These are phyloP conservation scores for Phyllosticta ampelicida DNA, from an alignment of 2,329 filamentous ascomycete genomes.

Conservation along the genomic window DNA sequence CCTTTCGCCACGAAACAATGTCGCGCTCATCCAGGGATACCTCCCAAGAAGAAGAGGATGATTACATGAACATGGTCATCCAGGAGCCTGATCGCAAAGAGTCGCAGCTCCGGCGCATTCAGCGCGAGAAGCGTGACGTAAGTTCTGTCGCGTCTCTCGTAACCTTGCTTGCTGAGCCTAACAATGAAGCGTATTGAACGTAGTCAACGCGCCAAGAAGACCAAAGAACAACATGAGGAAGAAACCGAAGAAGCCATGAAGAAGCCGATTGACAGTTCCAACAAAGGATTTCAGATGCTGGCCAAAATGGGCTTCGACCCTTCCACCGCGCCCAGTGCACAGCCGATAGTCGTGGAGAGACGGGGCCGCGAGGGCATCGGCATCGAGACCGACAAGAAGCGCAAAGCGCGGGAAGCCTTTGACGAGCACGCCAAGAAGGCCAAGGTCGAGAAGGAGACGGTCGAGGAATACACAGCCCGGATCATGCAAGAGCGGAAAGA, in stretches of 20 bases:
- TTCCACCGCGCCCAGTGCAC: constrained; percentile 63
- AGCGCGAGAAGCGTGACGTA: constrained; percentile 43
- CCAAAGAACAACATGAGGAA: constrained; percentile 72
- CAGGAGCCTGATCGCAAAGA: constrained; percentile 52
- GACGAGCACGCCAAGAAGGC: constrained; percentile 23
- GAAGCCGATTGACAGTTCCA: constrained; percentile 51
- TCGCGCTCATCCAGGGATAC: background rate
- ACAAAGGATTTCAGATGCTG: constrained; percentile 95
- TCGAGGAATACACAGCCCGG: constrained; percentile 26
- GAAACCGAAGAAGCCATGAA: constrained; percentile 60
- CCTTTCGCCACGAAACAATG: background rate
- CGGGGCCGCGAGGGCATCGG: constrained; percentile 77
- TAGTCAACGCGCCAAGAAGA: constrained; percentile 38
- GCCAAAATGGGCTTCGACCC: constrained; percentile 82
- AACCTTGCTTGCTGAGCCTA: constrained; percentile 1
- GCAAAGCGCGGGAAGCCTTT: constrained; percentile 43
- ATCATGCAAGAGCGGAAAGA: constrained; percentile 24
- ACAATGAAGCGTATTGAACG: constrained; percentile 9
- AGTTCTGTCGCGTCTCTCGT: constrained; percentile 6
- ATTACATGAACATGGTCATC: constrained; percentile 97
- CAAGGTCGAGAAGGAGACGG: constrained; percentile 37
- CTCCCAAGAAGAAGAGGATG: constrained; percentile 49
- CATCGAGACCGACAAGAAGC: constrained; percentile 65
- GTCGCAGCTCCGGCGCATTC: constrained; percentile 51
- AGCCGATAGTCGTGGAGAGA: constrained; percentile 69